These are phyloP conservation scores for Pisolithus marmoratus DNA, from an alignment of 768 basidiomycete species.

Conservation along the genomic window DNA sequence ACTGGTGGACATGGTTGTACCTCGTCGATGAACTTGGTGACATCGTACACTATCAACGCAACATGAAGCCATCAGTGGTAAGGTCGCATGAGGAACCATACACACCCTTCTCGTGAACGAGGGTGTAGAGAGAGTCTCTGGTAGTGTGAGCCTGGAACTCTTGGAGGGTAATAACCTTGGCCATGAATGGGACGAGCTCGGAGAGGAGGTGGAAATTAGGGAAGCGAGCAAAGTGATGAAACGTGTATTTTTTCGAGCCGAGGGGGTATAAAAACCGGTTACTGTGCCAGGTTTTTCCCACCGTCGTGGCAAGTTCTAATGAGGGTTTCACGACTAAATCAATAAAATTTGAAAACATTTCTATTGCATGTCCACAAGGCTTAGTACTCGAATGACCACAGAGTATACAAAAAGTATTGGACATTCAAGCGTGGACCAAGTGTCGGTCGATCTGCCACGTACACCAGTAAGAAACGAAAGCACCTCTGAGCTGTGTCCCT, in stretches of 20 bases:
- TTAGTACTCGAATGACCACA: constrained; percentile 80
- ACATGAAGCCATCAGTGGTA: not conserved
- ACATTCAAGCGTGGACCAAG: constrained; percentile 78
- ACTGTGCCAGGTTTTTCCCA: not conserved
- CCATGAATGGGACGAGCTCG: constrained; percentile 14
- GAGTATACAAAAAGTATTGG: constrained; percentile 31
- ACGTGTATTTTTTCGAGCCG: not conserved
- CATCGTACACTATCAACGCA: constrained; percentile 71
- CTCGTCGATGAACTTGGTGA: constrained; percentile 93
- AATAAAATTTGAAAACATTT: no score
- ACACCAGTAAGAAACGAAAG: constrained; percentile 78
- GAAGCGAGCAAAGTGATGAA: constrained; percentile 23
- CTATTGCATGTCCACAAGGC: constrained; percentile 40
- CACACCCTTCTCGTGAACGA: constrained; percentile 81
- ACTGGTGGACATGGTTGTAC: constrained; percentile 31
- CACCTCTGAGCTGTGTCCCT: constrained; percentile 64
- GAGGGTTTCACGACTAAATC: not conserved
- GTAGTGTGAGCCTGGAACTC: constrained; percentile 73
- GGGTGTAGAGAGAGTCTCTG: constrained; percentile 74
- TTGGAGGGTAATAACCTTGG: constrained; percentile 60
- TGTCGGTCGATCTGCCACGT: constrained; percentile 55
- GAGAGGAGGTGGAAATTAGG: constrained; percentile 15
- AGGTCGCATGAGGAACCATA: not conserved
- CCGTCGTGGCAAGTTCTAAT: constrained; percentile 1
- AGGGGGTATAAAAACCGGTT: not conserved